Evolutionary conservation across 2,329 filamentous ascomycete genomes (phyloP), one percentile per base, ranked within the genome.

Genomic region (Xylariaceae sp.): DNA sequence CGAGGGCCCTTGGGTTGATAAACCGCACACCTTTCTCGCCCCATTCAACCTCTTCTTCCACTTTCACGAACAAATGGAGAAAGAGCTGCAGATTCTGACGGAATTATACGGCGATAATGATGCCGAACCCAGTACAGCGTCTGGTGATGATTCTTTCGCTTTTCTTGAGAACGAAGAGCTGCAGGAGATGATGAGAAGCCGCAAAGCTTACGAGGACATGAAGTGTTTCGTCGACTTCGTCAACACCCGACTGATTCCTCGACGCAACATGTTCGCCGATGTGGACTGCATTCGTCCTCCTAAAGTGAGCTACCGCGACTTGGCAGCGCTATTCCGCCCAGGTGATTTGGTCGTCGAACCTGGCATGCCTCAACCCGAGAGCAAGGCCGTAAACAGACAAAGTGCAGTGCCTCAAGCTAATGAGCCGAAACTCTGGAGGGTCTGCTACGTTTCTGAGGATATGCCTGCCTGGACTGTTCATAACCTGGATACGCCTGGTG

Each of bases 201-300:
- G 60, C 39, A 62, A 61, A 51, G 62, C 62, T 42, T 62, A 64
- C 34, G 62, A 53, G 11, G 62, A 64, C 4, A 58, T 64, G 60
- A 62, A 62, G 34, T 64, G 62, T 5, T 64, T 62, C 11, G 62
- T 64, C 51, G 51, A 64, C 47, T 64, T 64, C 51, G 55, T 64
- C 50, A 60, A 55, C n/a, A 53, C 55, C 2, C 55, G 60, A 23
- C 53, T 64, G 30, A 57, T 64, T 13, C 56, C 62, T 48, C 62
- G 58, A 35, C 60, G 57, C 17, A 57, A 59, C 44, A 64, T 64
- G 58, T 64, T 60, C 34, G 34, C 60, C 11, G 48, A 54, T 23
- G 53, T 56, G 11, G 60, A 62, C 11, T 47, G 42, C n/a, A 39
- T 53, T 8, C 51, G 53, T 10, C 60, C 55, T 42, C 58, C 57